Evolutionary conservation across 768 basidiomycete genomes (phyloP).

Genomic region (Russula sp.): DNA sequence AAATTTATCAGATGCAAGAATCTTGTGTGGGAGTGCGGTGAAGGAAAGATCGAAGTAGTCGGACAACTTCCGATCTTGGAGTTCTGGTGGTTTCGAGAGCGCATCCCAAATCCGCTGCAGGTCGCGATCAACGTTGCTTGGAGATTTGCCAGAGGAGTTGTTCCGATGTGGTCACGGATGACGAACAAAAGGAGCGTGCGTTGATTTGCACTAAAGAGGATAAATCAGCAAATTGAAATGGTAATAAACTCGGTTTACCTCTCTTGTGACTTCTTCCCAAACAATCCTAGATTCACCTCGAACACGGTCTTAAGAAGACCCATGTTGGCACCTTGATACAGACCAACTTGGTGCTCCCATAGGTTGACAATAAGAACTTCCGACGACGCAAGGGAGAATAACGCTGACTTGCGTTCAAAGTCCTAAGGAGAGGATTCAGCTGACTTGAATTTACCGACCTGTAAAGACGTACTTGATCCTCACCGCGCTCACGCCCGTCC

Average conservation of each 20-base stretch:
- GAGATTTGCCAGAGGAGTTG: conserved; percentile 87
- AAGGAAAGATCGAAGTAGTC: conserved; percentile 96
- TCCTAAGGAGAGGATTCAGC: conserved; percentile 49
- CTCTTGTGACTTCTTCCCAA: conserved; percentile 71
- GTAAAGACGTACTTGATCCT: conserved; percentile 71
- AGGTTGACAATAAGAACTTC: conserved; percentile 94
- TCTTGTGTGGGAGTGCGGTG: conserved; percentile 92
- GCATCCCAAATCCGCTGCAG: conserved; percentile 89
- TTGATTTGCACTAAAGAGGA: conserved; percentile 48
- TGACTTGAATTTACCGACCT: background rate
- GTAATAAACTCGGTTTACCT: conserved; percentile 40
- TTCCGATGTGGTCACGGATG: conserved; percentile 94
- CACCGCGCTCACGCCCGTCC: conserved; percentile 95
- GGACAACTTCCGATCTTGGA: conserved; percentile 69
- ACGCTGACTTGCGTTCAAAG: conserved; percentile 96
- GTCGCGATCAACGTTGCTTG: conserved; percentile 86
- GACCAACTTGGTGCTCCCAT: conserved; percentile 98
- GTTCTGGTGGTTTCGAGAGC: conserved; percentile 83
- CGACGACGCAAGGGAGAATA: conserved; percentile 95
- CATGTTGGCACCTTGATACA: conserved; percentile 99
- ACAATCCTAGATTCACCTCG: conserved; percentile 93
- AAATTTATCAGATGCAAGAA: conserved; percentile 87
- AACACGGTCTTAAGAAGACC: conserved; percentile 97
- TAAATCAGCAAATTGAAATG: background rate
- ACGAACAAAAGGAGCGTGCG: conserved; percentile 98